phyloP scores from a whole-genome alignment of 257 asterid genomes.

The Linderniella brevidens region DNA sequence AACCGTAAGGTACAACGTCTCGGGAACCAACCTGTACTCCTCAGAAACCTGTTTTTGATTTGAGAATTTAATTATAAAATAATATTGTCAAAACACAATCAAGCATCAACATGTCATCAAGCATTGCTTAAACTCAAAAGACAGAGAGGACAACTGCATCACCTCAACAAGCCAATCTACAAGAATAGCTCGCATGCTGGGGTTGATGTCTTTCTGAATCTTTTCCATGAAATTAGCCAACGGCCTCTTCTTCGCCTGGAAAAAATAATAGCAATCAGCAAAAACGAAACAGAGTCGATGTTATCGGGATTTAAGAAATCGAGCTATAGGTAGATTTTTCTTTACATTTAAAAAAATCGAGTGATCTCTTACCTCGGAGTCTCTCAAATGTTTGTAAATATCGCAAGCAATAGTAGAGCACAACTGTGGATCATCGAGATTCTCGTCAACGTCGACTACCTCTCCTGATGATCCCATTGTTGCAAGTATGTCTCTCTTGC shows the following conservation, averaged over 20 bases:
- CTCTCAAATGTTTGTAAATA: conserved; percentile 78
- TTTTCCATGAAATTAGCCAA: conserved; percentile 37
- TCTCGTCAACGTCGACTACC: conserved; percentile 42
- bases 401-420: conserved; percentile 91
- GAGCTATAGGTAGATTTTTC: not conserved
- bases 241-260: conserved; percentile 60
- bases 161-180: conserved; percentile 92
- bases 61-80: not conserved
- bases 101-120: not conserved
- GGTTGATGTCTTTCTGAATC: conserved; percentile 35
- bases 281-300: not conserved
- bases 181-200: conserved; percentile 42
- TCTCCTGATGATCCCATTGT: conserved; percentile 22
- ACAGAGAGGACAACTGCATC: not conserved
- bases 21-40: conserved; percentile 88
- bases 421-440: conserved; percentile 64
- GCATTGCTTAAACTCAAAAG: not conserved
- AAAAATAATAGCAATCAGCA: conserved; percentile 6
- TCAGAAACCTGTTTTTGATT: conserved; percentile 48
- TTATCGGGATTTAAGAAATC: not conserved
- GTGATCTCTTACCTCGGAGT: conserved; percentile 43
- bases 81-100: not conserved
- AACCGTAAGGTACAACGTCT: conserved; percentile 70
- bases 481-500: conserved; percentile 50
- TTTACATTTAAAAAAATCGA: not conserved